phyloP scores from a whole-genome alignment of 306 rosid genomes.

The Erythrophleum fordii region DNA sequence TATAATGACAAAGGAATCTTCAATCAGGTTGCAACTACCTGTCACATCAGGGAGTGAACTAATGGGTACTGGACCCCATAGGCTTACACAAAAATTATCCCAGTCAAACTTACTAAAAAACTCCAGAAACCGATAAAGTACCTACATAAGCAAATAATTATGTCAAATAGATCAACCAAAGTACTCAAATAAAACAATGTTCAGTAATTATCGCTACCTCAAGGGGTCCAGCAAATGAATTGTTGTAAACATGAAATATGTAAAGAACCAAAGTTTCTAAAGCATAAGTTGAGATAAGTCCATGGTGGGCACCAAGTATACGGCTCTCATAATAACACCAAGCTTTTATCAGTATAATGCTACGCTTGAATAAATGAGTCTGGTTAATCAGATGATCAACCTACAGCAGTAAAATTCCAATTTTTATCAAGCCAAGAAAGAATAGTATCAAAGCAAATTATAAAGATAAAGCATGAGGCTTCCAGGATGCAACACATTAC shows the following conservation, averaged over 20 bases:
- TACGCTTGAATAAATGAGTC: conserved; percentile 94
- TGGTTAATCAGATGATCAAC: conserved; percentile 89
- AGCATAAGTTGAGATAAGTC: conserved; percentile 97
- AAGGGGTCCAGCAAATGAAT: conserved; percentile 96
- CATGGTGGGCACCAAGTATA: conserved; percentile 98
- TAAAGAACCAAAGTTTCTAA: conserved; percentile 98
- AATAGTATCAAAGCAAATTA: conserved; percentile 9
- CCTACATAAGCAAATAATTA: conserved; percentile 54
- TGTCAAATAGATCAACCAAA: conserved; percentile 36
- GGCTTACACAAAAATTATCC: conserved; percentile 95
- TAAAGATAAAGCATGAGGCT: conserved; percentile 23
- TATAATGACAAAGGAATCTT: conserved; percentile 16
- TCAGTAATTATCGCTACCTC: conserved; percentile 64
- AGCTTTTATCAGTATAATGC: conserved; percentile 95
- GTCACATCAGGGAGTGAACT: conserved; percentile 93
- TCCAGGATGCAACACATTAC: conserved; percentile 51
- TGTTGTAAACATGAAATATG: conserved; percentile 95
- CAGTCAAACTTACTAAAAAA: conserved; percentile 98
- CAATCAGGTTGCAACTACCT: conserved; percentile 58
- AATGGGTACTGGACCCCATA: conserved; percentile 96
- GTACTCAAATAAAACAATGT: conserved; percentile 28
- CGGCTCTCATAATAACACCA: conserved; percentile 99
- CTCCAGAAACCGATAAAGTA: conserved; percentile 91
- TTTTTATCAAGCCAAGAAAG: conserved; percentile 33
- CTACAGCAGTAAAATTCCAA: conserved; percentile 53